Base-by-base conservation (phyloP, 2,329 filamentous ascomycete species). In the Ampelomyces quisqualis region DNA sequence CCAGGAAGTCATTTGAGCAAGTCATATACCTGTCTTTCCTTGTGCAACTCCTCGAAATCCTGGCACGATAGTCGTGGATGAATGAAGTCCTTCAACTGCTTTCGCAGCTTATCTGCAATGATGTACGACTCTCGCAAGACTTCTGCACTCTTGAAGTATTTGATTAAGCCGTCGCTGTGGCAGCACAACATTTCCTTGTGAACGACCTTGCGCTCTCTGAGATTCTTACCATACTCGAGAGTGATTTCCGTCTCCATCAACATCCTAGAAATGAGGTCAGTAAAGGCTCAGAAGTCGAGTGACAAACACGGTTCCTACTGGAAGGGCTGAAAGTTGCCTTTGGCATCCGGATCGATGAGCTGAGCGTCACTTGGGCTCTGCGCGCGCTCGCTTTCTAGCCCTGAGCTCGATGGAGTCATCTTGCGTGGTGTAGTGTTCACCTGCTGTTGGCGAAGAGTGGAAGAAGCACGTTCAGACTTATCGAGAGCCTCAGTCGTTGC, bases 141-240 rank as follows among this genome's bases (percentile, higher is more conserved):
- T 28, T 44, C 46, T 3, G 38, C 51, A 24, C 24, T 44, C 8
- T 7, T 11, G 18, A 38, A 56, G n/a, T 10, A 18, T 1, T 15
- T 26, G 2, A 1, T 17, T 5, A 32, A 43, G 7, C 23, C 27
- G 15, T 17, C 29, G 24, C 58, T 62, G 34, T 55, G 27, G 9
- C 36, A 33, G 23, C 45, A 44, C 0, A 62, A 31, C 0, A 51
- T 10, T 13, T 44, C 38, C 8, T 58, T 24, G 14, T 55, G 51
- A 2, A 57, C 23, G 1, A 30, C 29, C 10, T 34, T 32, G 14
- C 39, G 42, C 4, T 24, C 17, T 4, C 20, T 24, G 4, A 57
- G 39, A 4, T 49, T 17, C 0, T 39, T 14, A 2, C 54, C 57
- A 17, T 38, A 55, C 13, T 49, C 34, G 8, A 61, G 32, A 2